phyloP scores from a whole-genome alignment of 495 filamentous ascomycete genomes.

The Aspergillus sclerotioniger region DNA sequence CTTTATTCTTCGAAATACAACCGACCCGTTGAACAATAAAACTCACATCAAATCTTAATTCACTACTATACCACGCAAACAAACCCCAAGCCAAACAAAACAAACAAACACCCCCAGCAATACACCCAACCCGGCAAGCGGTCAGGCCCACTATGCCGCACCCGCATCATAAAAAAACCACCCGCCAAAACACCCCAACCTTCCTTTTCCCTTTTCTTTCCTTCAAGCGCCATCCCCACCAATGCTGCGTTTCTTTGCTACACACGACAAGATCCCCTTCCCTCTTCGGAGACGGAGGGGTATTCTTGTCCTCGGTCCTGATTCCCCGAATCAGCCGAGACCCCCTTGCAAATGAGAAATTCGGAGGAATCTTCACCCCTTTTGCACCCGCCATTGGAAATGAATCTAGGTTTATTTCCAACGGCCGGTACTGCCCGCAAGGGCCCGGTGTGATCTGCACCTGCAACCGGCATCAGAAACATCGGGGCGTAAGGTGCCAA shows the following conservation, averaged over 20 bases:
- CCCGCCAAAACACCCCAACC: constrained; percentile 9
- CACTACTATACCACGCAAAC: no score
- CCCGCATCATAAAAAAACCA: constrained; percentile 7
- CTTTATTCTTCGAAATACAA: no score
- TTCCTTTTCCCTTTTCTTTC: constrained; percentile 40
- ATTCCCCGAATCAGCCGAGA: constrained; percentile 16
- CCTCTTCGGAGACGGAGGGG: no score
- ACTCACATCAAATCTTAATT: no score
- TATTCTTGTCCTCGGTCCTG: background rate
- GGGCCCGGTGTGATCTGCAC: constrained; percentile 88
- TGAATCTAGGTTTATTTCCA: constrained; percentile 23
- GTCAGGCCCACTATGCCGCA: constrained; percentile 6
- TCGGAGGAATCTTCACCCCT: constrained; percentile 95
- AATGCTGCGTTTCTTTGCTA: constrained; percentile 99
- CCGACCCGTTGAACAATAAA: background rate
- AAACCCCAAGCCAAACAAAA: background rate
- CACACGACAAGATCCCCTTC: constrained; percentile 62
- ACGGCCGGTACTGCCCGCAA: constrained; percentile 71
- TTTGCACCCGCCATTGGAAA: constrained; percentile 36
- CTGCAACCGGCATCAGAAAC: constrained; percentile 99
- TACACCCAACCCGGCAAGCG: constrained; percentile 11
- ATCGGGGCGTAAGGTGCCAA: constrained; percentile 56
- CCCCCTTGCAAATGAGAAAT: constrained; percentile 95
- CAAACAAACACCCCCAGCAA: background rate
- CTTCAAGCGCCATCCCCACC: constrained; percentile 84